Conservation (phyloP, 2,329 filamentous ascomycete genomes). For the Stagonosporopsis cucurbitacearum region DNA sequence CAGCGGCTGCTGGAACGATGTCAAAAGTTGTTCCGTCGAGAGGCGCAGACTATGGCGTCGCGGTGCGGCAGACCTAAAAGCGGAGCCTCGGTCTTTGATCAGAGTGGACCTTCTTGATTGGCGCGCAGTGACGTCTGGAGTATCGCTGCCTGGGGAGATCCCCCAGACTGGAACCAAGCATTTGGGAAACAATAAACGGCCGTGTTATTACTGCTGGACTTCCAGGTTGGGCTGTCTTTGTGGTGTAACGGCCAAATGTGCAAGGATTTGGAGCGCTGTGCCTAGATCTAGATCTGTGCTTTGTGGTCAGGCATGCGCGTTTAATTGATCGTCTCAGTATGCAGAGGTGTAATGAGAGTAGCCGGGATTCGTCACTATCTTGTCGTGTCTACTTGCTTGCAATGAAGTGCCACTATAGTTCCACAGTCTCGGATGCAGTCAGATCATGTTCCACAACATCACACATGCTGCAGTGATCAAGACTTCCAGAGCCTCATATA, state of each 20-base stretch:
- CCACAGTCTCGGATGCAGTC: neutral
- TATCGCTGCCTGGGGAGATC: constrained; percentile 4
- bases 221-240: constrained; percentile 3
- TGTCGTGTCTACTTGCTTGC: neutral
- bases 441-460: neutral
- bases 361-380: too few species aligned
- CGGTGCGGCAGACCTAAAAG: constrained; percentile 1
- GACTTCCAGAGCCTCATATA: neutral
- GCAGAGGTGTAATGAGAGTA: neutral
- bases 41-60: constrained; percentile 9
- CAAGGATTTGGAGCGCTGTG: neutral
- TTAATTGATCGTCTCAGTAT: neutral
- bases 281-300: neutral
- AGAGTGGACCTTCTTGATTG: neutral
- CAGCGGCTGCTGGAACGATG: neutral
- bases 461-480: neutral
- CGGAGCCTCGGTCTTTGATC: constrained; percentile 9
- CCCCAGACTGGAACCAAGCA: constrained; percentile 2
- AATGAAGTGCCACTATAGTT: neutral
- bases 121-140: constrained; percentile 5
- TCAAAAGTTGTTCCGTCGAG: neutral
- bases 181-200: constrained; percentile 1
- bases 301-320: neutral
- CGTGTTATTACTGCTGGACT: neutral
- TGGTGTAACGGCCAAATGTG: constrained; percentile 4